Base-by-base conservation (phyloP, 2,329 filamentous ascomycete genomes). In the Ustilaginoidea virens region DNA sequence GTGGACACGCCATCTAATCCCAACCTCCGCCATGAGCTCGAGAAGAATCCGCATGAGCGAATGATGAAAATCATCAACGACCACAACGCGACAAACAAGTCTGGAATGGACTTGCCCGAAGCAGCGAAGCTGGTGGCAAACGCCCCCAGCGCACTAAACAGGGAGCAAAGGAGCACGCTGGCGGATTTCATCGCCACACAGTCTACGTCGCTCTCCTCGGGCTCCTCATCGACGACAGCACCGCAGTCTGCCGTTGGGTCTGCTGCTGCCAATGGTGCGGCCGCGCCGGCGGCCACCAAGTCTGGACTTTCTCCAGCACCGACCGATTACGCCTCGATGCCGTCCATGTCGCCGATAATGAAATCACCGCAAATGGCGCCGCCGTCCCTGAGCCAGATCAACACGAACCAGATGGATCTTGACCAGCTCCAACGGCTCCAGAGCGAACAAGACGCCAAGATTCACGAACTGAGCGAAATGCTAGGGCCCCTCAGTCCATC, bases 401-500 rank as follows among this genome's bases (percentile, higher is more conserved):
- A 64, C 25, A 69, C 69, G 35, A 86, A 78, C 4, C 67, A 78
- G 36, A 63, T 76, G 10, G 80, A 92, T 36, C 68, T 94, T 17
- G 80, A 90, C 29, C 67, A 79, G 17, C 63, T 96, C 2, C 72
- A 81, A 37, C 76, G 75, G 24, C 61, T 93, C 43, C 81, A 92
- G 46, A 69, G 72, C 15, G 74, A 87, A 34, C 85, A 93, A 44
- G 74, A 79, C 35, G 66, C 66, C 27, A 78, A 80, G 27, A 78
- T 94, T 1, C 71, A 80, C 36, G 73, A 80, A 33, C 61, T 94
- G 7, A 74, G 74, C 29, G 74, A 71, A 31, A 58, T 83, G 11
- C 64, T 94, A 6, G 75, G 80, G 5, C 85, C 85, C 0, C 63
- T 92, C 9, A 86, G 77, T 43, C 85, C 85, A 0, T 80, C 72